A percentile compares a stretch with the other conserved stretches of the same genome.
phyloP scores from a whole-genome alignment of 768 basidiomycete genomes.

The Sistotremastrum suecicum region DNA sequence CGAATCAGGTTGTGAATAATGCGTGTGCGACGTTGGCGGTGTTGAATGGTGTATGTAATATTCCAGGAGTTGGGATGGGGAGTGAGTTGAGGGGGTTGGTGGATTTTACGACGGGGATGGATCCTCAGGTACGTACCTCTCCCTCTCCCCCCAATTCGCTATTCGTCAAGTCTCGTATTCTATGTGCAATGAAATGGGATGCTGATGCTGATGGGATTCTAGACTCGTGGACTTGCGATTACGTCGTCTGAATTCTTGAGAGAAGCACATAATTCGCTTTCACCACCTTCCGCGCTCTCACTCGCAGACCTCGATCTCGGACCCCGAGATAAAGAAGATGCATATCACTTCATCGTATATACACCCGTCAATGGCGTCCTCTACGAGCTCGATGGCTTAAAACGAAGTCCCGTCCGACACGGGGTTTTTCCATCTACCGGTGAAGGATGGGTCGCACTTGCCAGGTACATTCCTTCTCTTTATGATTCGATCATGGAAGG shows the following conservation, averaged over 20 bases:
- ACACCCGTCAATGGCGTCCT: slow-evolving; percentile 69
- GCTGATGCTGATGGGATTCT: background rate
- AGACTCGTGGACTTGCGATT: slow-evolving; percentile 62
- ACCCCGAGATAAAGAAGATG: slow-evolving; percentile 53
- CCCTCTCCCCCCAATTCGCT: background rate
- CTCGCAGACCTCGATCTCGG: slow-evolving; percentile 65
- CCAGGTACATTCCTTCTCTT: slow-evolving; percentile 35
- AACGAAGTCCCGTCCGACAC: slow-evolving; percentile 65
- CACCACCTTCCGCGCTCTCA: slow-evolving; percentile 79
- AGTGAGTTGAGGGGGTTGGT: slow-evolving; percentile 58
- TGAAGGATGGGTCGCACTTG: slow-evolving; percentile 75
- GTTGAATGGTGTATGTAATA: slow-evolving; percentile 79
- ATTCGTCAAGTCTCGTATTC: background rate
- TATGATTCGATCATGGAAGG: slow-evolving; percentile 3
- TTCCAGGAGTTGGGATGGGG: slow-evolving; percentile 48
- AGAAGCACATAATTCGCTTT: slow-evolving; percentile 85
- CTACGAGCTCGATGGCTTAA: slow-evolving; percentile 91
- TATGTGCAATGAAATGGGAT: background rate
- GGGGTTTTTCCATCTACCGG: slow-evolving; percentile 51
- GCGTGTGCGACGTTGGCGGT: slow-evolving; percentile 95
- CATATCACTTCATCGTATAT: slow-evolving; percentile 96
- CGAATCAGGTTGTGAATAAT: slow-evolving; percentile 89
- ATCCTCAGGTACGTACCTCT: slow-evolving; percentile 37
- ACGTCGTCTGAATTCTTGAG: slow-evolving; percentile 71
- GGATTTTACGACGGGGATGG: slow-evolving; percentile 74